Conservation (phyloP, 805 yeast genomes). For the Metschnikowia gelsemii region DNA sequence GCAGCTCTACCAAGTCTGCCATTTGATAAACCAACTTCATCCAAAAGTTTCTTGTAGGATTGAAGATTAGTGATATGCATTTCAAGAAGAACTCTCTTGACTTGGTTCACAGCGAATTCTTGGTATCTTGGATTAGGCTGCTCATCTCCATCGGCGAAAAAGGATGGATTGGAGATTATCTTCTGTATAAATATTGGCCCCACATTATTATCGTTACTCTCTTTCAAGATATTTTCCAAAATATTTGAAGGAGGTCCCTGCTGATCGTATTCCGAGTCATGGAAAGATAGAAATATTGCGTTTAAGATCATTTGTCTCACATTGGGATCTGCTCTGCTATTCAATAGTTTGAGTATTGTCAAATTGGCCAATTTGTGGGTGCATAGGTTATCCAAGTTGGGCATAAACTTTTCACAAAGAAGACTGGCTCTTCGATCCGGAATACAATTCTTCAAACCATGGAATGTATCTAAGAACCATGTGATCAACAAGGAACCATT, state of each 20-base stretch:
- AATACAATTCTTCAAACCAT: slow-evolving; percentile 37
- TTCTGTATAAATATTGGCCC: slow-evolving; percentile 69
- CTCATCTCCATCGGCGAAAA: slow-evolving; percentile 33
- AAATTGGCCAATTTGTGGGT: slow-evolving; percentile 82
- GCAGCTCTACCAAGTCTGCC: slow-evolving; percentile 31
- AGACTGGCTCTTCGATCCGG: slow-evolving; percentile 50
- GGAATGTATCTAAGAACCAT: slow-evolving; percentile 85
- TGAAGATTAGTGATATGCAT: slow-evolving; percentile 56
- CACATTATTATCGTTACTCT: slow-evolving; percentile 54
- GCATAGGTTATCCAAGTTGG: slow-evolving; percentile 62
- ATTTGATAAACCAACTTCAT: slow-evolving; percentile 76
- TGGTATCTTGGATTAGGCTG: slow-evolving; percentile 37
- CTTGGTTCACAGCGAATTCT: slow-evolving; percentile 57
- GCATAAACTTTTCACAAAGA: slow-evolving; percentile 60
- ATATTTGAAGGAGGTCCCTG: slow-evolving; percentile 40
- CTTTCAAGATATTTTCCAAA: slow-evolving; percentile 62
- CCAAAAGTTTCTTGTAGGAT: slow-evolving; percentile 82
- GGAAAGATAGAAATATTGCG: slow-evolving; percentile 59
- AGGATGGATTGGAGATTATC: slow-evolving; percentile 67
- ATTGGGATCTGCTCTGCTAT: slow-evolving; percentile 61
- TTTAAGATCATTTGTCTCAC: slow-evolving; percentile 63
- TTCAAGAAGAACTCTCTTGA: slow-evolving; percentile 61
- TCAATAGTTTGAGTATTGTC: slow-evolving; percentile 75
- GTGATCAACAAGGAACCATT: slow-evolving; percentile 89
- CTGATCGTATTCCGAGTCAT: slow-evolving; percentile 25